These are phyloP conservation scores for Lachnellula willkommii DNA, from an alignment of 2,329 filamentous ascomycete species.

Conservation along the genomic window DNA sequence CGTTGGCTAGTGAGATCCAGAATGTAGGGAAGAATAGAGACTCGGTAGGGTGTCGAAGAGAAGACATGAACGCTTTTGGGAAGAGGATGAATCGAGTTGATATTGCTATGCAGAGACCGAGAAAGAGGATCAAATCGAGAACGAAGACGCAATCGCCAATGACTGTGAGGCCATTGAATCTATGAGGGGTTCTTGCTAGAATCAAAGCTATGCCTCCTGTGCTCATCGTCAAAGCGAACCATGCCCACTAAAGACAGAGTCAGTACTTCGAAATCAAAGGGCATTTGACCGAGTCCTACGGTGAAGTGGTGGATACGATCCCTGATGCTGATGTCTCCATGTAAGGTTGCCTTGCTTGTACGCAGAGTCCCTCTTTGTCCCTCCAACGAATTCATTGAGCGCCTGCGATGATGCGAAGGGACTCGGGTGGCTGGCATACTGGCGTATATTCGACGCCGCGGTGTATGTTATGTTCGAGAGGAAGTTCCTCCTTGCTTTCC, in stretches of 20 bases:
- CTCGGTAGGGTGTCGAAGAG: constrained; percentile 60
- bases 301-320: constrained; percentile 26
- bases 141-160: constrained; percentile 67
- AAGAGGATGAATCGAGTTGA: constrained; percentile 56
- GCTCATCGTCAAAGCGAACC: constrained; percentile 72
- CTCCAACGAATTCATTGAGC: constrained; percentile 11
- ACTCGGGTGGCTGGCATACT: not conserved
- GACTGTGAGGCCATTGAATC: constrained; percentile 56
- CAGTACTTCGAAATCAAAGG: constrained; percentile 14
- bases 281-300: not conserved
- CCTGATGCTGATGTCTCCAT: constrained; percentile 16
- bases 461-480: no score
- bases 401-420: not conserved
- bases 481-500: no score
- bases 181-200: constrained; percentile 56
- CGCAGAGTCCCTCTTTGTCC: constrained; percentile 13
- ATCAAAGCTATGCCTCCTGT: constrained; percentile 66
- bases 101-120: constrained; percentile 49
- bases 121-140: constrained; percentile 62
- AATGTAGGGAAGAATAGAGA: constrained; percentile 68
- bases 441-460: not conserved
- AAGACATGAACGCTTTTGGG: constrained; percentile 47
- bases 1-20: constrained; percentile 62
- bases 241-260: constrained; percentile 41
- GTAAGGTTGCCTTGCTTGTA: constrained; percentile 8